Base-by-base conservation (phyloP, 2,329 filamentous ascomycete genomes). In the Waltergamsia citrina region DNA sequence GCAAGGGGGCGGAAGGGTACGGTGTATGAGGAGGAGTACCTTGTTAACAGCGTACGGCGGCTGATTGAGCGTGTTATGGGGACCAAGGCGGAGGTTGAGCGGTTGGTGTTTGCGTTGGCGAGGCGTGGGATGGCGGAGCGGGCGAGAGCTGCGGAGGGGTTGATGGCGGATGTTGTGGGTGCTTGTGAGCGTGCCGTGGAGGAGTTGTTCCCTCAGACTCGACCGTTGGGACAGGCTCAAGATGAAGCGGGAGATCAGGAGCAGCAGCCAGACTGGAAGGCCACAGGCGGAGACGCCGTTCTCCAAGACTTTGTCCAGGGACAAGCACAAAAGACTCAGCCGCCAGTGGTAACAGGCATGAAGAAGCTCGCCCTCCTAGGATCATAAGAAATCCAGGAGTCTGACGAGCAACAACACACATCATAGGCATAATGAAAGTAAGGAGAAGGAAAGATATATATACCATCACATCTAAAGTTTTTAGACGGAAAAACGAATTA, bases 11-110 rank as follows among this genome's bases (percentile, higher is more conserved):
- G 94, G 56, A 96, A 96, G 65, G 92, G 92, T 9, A 94, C 85
- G 12, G 85, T 98, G 5, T 98, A 98, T 56, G 92, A 98, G 57
- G 90, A 96, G 52, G 92, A 96, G 57, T 98, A 98, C 56, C 73
- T 98, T 5, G 80, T 94, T 38, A 92, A 88, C 54, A 90, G 81
- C 45, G 78, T 96, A 23, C 74, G 81, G 10, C 70, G 92, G 17
- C 68, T 98, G 22, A 74, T 94, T 11, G 86, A 94, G 54, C 71
- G 88, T 23, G 76, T 94, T 16, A 86, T 88, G 54, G 67, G 67
- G 16, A 71, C 81, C 3, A 71, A 78, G 33, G 69, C 74, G 1
- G 92, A 98, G 53, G 74, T 85, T 1, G 71, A 77, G 49, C 62
- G 78, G 12, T 67, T 96, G 7, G 72, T 94, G 1, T 78, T 83